Base-by-base conservation (phyloP, 1,139 yeast genomes). In the Magnusiomyces fungicola region DNA sequence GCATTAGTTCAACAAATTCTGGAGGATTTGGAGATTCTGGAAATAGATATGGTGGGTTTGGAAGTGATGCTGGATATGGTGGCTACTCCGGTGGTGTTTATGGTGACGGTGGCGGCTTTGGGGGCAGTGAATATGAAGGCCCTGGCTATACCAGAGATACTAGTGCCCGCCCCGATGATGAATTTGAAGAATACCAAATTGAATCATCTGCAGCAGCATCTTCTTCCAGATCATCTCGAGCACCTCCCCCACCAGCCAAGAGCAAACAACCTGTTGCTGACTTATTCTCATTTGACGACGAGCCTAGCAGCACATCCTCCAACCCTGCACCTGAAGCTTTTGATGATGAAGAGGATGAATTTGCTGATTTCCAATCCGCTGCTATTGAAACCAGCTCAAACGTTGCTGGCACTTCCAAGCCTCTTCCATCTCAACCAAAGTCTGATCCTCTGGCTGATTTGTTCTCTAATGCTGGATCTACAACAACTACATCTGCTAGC, bases 361-460 rank as follows among this genome's bases (percentile, higher is more conserved):
- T 90, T 67, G 96, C 87, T 57, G 97, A 92, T 58, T 90, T 90
- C 75, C 97, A 90, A 67, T 80, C 86, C 49, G 95, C 96, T 3
- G 61, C 70, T 4, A 61, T 67, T 1, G 50, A 62, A 3, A 32
- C 57, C 9, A n/a, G n/a, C n/a, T 52, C 58, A 9, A 19, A 60
- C 50, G 39, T 69, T 50, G 30, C 67, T 49, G 48, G 70, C 57
- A 43, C 50, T 58, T 54, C 54, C 51, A 53, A 56, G 45, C 47
- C 61, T 37, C 42, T 59, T 7, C 54, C 56, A 37, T 36, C 53
- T 21, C 49, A 53, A 39, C 53, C 53, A 29, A 49, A 47, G 32
- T 41, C 55, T 36, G 52, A 51, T 43, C 51, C 58, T 18, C 56
- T 60, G 27, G 64, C 56, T 43, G 49, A 60, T 43, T 61, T 62